Conservation (phyloP, 1,284 basidiomycete genomes). For the Athelia psychrophila region DNA sequence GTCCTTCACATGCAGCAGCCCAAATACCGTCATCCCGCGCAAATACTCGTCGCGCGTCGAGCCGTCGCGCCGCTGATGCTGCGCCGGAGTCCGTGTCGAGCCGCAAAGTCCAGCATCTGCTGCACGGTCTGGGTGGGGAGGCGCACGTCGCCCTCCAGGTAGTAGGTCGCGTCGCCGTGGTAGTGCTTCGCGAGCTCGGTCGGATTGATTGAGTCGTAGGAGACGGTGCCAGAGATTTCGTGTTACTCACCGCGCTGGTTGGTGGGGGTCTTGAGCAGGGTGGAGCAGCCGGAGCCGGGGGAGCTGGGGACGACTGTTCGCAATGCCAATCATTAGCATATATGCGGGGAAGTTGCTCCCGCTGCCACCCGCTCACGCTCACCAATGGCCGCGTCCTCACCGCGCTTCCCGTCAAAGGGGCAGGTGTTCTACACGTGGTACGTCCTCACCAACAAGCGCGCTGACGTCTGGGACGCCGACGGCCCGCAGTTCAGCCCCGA, state of each 20-base stretch:
- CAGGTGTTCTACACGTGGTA: conserved; percentile 64
- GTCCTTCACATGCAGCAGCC: conserved; percentile 55
- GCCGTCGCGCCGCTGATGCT: conserved; percentile 45
- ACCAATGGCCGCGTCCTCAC: conserved; percentile 25
- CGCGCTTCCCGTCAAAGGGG: conserved; percentile 44
- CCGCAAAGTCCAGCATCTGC: conserved; percentile 58
- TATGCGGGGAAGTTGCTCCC: no score
- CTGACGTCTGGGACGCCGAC: conserved; percentile 67
- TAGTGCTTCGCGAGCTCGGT: conserved; percentile 44
- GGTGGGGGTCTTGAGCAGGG: conserved; percentile 57
- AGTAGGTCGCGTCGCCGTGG: conserved; percentile 61
- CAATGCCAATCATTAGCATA: no score
- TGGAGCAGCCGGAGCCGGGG: conserved; percentile 59
- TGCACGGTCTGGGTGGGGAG: conserved; percentile 15
- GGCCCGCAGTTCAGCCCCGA: conserved; percentile 52
- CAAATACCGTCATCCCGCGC: conserved; percentile 56
- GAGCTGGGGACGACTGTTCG: conserved; percentile 50
- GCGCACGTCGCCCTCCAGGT: conserved; percentile 66
- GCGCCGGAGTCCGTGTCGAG: conserved; percentile 37
- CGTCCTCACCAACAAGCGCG: conserved; percentile 59
- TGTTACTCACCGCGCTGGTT: conserved; percentile 54
- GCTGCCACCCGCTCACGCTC: conserved; percentile 4
- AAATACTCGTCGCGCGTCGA: conserved; percentile 42
- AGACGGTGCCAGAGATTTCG: conserved; percentile 52
- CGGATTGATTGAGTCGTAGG: conserved; percentile 61